Percentiles rank a stretch among this genome's conserved stretches.
Conservation (phyloP, 176 grass and related monocot species). For the Zoysia pacifica region DNA sequence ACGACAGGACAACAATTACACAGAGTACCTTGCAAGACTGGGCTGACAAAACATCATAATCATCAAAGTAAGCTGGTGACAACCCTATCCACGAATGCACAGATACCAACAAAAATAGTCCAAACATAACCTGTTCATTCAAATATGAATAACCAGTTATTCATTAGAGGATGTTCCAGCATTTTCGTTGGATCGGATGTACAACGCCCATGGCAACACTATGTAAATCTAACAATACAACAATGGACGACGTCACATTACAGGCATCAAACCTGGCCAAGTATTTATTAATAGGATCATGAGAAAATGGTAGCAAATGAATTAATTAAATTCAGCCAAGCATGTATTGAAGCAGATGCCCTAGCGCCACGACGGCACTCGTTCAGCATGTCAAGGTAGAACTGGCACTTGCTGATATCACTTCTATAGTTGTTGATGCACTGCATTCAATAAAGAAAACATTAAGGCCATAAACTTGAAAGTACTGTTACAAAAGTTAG, state of each 20-base stretch:
- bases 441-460: slow-evolving; percentile 32
- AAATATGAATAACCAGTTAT: slow-evolving; percentile 8
- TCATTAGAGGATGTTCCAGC: neutral
- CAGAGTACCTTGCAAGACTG: neutral
- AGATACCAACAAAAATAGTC: neutral
- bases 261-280: slow-evolving; percentile 2
- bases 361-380: slow-evolving; percentile 72
- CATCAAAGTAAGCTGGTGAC: neutral
- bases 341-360: slow-evolving; percentile 27
- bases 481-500: neutral
- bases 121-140: neutral
- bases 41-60: neutral
- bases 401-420: slow-evolving; percentile 88
- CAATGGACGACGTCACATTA: neutral
- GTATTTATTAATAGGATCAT: slow-evolving; percentile 44
- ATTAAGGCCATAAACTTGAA: neutral
- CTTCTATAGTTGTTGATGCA: slow-evolving; percentile 73
- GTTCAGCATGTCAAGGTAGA: slow-evolving; percentile 86
- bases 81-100: neutral
- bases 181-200: slow-evolving; percentile 3
- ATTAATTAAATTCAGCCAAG: neutral
- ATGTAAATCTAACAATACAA: neutral
- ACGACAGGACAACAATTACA: too few species aligned
- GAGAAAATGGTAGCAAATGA: slow-evolving; percentile 15
- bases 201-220: slow-evolving; percentile 8